Evolutionary conservation across 495 filamentous ascomycete genomes (phyloP).

Genomic region (Neurospora terricola): DNA sequence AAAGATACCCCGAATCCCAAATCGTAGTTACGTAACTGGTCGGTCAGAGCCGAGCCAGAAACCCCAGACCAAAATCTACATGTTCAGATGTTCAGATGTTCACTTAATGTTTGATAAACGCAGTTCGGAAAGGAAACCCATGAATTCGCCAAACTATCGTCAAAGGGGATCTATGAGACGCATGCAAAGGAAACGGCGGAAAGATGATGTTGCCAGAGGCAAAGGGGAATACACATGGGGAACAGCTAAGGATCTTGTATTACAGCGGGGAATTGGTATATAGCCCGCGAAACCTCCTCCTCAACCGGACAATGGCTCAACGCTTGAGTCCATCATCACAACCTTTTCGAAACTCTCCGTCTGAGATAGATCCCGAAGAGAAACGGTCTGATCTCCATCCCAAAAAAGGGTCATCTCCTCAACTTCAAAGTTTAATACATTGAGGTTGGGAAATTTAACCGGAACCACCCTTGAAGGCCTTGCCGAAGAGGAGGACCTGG

Average conservation of each 20-base stretch:
- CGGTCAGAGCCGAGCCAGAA: not conserved
- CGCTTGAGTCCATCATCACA: not conserved
- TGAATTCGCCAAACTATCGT: constrained; percentile 17
- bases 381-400: constrained; percentile 25
- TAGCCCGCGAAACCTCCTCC: constrained; percentile 3
- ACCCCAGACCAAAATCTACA: not conserved
- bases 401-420: constrained; percentile 22
- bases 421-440: constrained; percentile 19
- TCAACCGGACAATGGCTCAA: not conserved
- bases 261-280: constrained; percentile 39
- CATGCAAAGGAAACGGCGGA: constrained; percentile 30
- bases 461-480: constrained; percentile 93
- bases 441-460: constrained; percentile 47
- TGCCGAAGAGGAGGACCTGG: constrained; percentile 97
- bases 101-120: not conserved
- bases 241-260: constrained; percentile 50
- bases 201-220: constrained; percentile 25
- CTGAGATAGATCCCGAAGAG: not conserved
- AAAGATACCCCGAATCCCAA: not conserved
- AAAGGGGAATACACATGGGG: constrained; percentile 42
- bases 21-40: not conserved
- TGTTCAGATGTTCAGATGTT: not conserved
- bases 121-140: constrained; percentile 13
- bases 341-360: constrained; percentile 1
- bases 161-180: constrained; percentile 33